phyloP scores from a whole-genome alignment of 1,284 basidiomycete species.

The Leccinum proliferum region DNA sequence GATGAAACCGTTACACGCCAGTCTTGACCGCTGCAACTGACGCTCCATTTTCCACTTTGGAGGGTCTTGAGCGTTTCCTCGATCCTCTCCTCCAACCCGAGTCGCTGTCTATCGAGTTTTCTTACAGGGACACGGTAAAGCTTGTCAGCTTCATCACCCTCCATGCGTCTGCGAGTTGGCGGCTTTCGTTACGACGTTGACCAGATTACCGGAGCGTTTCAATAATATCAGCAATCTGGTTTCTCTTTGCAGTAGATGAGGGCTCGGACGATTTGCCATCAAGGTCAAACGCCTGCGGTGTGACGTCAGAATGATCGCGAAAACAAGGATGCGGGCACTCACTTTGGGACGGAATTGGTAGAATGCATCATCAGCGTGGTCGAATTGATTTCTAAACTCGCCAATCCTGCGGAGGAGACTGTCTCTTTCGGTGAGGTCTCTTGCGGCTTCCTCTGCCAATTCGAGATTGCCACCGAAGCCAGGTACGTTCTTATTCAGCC shows the following conservation, averaged over 20 bases:
- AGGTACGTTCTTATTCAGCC: constrained; percentile 66
- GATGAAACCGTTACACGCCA: constrained; percentile 38
- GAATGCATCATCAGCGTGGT: constrained; percentile 67
- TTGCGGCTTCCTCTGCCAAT: constrained; percentile 74
- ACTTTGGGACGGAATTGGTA: constrained; percentile 80
- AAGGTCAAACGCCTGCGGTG: constrained; percentile 60
- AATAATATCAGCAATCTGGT: constrained; percentile 52
- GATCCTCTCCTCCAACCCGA: constrained; percentile 79
- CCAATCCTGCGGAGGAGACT: constrained; percentile 73
- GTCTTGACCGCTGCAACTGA: constrained; percentile 74
- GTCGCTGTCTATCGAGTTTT: constrained; percentile 72
- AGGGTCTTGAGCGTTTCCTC: constrained; percentile 76
- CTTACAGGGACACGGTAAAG: constrained; percentile 72
- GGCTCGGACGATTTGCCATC: constrained; percentile 36
- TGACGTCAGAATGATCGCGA: constrained; percentile 4
- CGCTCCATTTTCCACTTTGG: constrained; percentile 82
- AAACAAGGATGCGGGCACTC: constrained; percentile 10
- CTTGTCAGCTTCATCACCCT: constrained; percentile 76
- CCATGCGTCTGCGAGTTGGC: constrained; percentile 49
- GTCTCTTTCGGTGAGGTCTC: constrained; percentile 70
- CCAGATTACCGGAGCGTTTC: constrained; percentile 61
- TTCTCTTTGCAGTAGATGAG: constrained; percentile 34
- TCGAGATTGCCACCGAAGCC: constrained; percentile 71
- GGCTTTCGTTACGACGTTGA: constrained; percentile 70
- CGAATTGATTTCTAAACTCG: constrained; percentile 75